Evolutionary conservation across 306 rosid species (phyloP).

Genomic region (Pyrus communis): DNA sequence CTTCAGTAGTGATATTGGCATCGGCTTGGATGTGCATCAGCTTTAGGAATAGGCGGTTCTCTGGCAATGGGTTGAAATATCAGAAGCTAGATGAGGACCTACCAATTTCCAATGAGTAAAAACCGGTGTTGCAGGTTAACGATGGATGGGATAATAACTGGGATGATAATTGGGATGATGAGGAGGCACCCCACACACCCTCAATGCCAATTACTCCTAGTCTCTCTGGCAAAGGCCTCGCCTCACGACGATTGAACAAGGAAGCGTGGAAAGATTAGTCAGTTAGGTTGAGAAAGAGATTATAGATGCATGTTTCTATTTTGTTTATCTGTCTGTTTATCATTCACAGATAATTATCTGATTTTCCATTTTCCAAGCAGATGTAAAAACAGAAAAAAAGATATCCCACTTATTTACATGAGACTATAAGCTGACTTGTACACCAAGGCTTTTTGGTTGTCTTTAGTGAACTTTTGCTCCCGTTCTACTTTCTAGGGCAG

Average conservation of each 20-base stretch:
- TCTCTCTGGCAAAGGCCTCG: constrained; percentile 34
- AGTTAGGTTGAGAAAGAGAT: neutral
- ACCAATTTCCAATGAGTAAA: constrained; percentile 23
- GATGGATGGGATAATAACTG: constrained; percentile 48
- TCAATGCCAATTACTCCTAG: constrained; percentile 34
- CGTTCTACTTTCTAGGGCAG: too few species aligned
- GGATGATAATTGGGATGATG: constrained; percentile 45
- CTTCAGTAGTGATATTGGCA: constrained; percentile 18
- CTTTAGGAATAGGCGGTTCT: constrained; percentile 16
- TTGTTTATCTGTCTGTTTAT: neutral
- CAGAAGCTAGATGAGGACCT: constrained; percentile 37
- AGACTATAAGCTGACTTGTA: too few species aligned
- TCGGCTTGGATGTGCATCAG: constrained; percentile 23
- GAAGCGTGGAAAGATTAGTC: constrained; percentile 44
- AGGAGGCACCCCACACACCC: constrained; percentile 40
- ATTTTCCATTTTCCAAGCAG: neutral
- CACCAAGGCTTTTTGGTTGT: too few species aligned
- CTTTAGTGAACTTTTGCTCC: too few species aligned
- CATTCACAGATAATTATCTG: neutral
- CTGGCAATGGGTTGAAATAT: constrained; percentile 13
- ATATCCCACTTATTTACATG: neutral
- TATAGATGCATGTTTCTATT: neutral
- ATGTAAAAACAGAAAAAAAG: neutral
- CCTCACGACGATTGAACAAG: constrained; percentile 37
- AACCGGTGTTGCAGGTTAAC: constrained; percentile 11